phyloP scores from a whole-genome alignment of 2,329 filamentous ascomycete species.

The Xylaria sp. region DNA sequence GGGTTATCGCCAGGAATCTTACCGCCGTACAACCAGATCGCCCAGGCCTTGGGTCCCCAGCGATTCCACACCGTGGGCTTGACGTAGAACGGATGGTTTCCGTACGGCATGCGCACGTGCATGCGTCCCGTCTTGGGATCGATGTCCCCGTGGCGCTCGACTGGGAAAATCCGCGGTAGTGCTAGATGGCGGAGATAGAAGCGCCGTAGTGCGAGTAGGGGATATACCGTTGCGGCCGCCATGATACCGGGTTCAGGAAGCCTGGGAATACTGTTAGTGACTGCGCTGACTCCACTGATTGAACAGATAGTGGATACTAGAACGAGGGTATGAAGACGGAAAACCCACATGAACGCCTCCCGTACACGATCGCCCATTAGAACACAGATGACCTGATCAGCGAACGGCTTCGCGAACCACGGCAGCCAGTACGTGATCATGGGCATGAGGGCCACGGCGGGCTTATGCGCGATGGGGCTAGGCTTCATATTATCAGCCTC shows the following conservation, averaged over 20 bases:
- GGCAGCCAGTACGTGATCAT: constrained; percentile 69
- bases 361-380: constrained; percentile 73
- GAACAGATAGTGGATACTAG: background rate
- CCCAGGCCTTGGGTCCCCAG: constrained; percentile 67
- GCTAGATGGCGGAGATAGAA: constrained; percentile 66
- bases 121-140: constrained; percentile 65
- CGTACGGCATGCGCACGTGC: constrained; percentile 58
- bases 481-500: constrained; percentile 69
- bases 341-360: constrained; percentile 69
- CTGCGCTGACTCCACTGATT: too few relatives aligned
- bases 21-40: constrained; percentile 56
- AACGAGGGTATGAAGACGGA: background rate
- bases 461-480: constrained; percentile 57
- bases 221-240: constrained; percentile 55
- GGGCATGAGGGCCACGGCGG: constrained; percentile 68
- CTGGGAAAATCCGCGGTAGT: constrained; percentile 64
- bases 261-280: constrained; percentile 42
- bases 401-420: constrained; percentile 55
- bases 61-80: constrained; percentile 68
- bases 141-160: constrained; percentile 56
- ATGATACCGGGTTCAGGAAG: constrained; percentile 56
- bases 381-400: constrained; percentile 62
- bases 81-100: constrained; percentile 73
- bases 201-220: constrained; percentile 62
- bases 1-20: constrained; percentile 57